Conservation (phyloP, 179 eudicot species). For the Camellia oleifera region DNA sequence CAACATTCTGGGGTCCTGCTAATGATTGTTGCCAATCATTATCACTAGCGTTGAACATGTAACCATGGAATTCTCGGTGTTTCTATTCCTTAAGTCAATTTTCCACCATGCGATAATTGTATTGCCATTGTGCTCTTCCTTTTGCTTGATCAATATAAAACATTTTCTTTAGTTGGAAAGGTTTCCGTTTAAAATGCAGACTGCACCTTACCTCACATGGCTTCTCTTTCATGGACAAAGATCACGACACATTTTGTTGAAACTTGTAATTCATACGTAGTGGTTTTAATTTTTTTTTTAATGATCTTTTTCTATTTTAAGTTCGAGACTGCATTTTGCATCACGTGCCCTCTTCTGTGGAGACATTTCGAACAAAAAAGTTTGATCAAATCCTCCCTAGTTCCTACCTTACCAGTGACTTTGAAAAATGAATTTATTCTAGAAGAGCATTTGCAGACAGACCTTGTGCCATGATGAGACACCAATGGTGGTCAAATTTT, state of each 20-base stretch:
- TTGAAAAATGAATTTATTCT: not conserved
- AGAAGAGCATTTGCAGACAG: constrained; percentile 8
- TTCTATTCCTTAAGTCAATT: constrained; percentile 5
- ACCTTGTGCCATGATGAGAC: constrained; percentile 3
- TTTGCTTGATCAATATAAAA: not conserved
- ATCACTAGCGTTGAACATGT: not conserved
- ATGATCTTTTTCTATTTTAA: not conserved
- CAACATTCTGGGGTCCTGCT: not conserved
- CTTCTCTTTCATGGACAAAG: constrained; percentile 1
- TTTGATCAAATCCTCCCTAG: too few species aligned
- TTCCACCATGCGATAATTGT: not conserved
- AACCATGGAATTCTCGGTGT: not conserved
- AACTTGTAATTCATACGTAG: not conserved
- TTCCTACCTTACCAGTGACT: not conserved
- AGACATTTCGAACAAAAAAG: not conserved
- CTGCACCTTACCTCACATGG: not conserved
- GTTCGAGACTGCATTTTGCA: not conserved
- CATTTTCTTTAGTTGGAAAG: not conserved
- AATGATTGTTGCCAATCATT: not conserved
- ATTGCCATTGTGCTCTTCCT: not conserved
- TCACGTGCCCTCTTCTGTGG: not conserved
- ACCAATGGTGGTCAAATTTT: not conserved
- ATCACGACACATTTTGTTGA: not conserved
- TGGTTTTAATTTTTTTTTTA: not conserved
- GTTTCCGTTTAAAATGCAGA: constrained; percentile 5